Percentiles rank a stretch among this genome's conserved stretches.
These are phyloP conservation scores for Streptanthus diversifolius DNA, from an alignment of 345 rosid species.

Conservation along the genomic window DNA sequence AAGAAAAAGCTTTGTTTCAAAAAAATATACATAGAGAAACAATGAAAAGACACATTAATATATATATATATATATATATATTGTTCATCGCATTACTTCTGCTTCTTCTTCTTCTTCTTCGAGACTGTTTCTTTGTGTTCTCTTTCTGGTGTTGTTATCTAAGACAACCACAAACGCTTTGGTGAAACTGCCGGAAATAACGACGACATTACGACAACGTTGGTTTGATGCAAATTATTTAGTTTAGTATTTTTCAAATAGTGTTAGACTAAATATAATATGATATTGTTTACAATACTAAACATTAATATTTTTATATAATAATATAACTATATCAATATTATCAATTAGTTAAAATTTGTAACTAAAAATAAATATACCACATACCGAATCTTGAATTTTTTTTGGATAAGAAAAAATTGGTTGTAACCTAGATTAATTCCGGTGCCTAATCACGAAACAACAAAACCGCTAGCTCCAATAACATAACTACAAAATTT, in stretches of 20 bases:
- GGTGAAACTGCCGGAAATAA: conserved; percentile 56
- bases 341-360: no score
- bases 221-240: conserved; percentile 47
- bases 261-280: no score
- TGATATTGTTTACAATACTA: no score
- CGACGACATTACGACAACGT: conserved; percentile 41
- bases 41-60: conserved; percentile 3
- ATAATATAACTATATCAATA: no score
- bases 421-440: background rate
- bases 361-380: no score
- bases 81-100: background rate
- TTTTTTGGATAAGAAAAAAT: background rate
- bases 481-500: background rate
- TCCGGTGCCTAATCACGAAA: background rate
- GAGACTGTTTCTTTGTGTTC: background rate
- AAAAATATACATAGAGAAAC: background rate
- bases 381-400: background rate
- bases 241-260: no score
- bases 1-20: background rate
- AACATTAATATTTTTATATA: no score
- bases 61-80: no score
- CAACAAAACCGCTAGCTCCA: background rate
- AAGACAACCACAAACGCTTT: conserved; percentile 12
- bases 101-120: background rate
- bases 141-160: conserved; percentile 19